These are phyloP conservation scores for Mucor piriformis DNA, from an alignment of 371 early-diverging fungal genomes.

Conservation along the genomic window DNA sequence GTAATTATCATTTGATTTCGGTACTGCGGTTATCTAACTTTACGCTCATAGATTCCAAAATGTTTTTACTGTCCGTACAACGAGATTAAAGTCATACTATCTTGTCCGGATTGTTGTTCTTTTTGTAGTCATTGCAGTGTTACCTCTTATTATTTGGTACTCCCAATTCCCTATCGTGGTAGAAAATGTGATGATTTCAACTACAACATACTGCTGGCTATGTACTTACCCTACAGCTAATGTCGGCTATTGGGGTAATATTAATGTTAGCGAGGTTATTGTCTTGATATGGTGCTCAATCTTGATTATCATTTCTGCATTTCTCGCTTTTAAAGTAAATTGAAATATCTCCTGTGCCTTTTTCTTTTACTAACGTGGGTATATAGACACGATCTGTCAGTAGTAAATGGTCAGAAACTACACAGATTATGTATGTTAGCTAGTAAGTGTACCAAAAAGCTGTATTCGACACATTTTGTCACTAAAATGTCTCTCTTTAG, in stretches of 20 bases:
- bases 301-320: constrained; percentile 29
- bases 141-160: constrained; percentile 38
- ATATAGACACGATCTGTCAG: constrained; percentile 39
- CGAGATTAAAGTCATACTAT: constrained; percentile 38
- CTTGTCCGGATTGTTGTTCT: constrained; percentile 32
- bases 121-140: constrained; percentile 21
- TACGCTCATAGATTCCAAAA: constrained; percentile 39
- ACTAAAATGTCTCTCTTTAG: constrained; percentile 20
- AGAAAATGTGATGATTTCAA: constrained; percentile 4
- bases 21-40: neutral
- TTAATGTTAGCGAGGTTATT: constrained; percentile 26
- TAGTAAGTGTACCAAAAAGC: constrained; percentile 36
- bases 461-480: neutral
- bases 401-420: constrained; percentile 47
- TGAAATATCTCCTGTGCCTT: neutral
- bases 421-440: constrained; percentile 50
- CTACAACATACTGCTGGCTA: constrained; percentile 31
- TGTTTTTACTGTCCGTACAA: constrained; percentile 43
- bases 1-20: constrained; percentile 16
- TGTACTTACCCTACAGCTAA: constrained; percentile 34
- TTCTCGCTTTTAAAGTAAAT: constrained; percentile 48
- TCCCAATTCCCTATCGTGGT: constrained; percentile 25
- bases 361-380: neutral
- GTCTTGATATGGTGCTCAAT: constrained; percentile 26
- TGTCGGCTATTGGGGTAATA: constrained; percentile 21